These are phyloP conservation scores for Neurospora africana DNA, from an alignment of 495 filamentous ascomycete species.

Conservation along the genomic window DNA sequence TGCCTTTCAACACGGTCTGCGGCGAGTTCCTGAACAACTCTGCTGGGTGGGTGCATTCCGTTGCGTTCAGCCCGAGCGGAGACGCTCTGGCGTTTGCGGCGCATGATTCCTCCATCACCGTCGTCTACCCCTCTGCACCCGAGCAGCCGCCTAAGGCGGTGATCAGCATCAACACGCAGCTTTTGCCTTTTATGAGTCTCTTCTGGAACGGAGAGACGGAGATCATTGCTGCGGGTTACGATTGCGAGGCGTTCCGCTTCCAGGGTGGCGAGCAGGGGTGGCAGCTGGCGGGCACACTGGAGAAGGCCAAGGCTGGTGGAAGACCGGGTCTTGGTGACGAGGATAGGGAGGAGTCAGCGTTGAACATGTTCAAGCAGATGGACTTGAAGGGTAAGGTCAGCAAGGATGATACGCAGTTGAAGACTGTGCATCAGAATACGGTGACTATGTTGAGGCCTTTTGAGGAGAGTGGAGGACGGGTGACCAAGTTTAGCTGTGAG, in stretches of 20 bases:
- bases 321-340: conserved; percentile 25
- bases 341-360: conserved; percentile 58
- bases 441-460: conserved; percentile 73
- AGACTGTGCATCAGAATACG: conserved; percentile 95
- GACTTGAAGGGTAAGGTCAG: conserved; percentile 79
- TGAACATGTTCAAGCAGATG: conserved; percentile 99
- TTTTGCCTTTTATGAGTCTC: conserved; percentile 81
- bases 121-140: conserved; percentile 88
- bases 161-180: conserved; percentile 75
- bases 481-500: conserved; percentile 85
- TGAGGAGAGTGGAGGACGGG: conserved; percentile 50
- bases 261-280: conserved; percentile 73
- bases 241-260: conserved; percentile 91
- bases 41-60: conserved; percentile 90
- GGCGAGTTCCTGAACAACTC: conserved; percentile 92
- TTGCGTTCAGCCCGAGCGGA: conserved; percentile 83
- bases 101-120: conserved; percentile 90
- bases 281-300: conserved; percentile 75
- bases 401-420: conserved; percentile 82
- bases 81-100: conserved; percentile 83
- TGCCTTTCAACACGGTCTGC: conserved; percentile 97
- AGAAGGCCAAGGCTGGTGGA: conserved; percentile 53
- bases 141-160: conserved; percentile 86
- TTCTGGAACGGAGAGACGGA: conserved; percentile 89
- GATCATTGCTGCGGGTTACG: conserved; percentile 92